Percentiles rank a stretch among this genome's conserved stretches.
Conservation (phyloP, 1,284 basidiomycete species). For the Fomes fomentarius region DNA sequence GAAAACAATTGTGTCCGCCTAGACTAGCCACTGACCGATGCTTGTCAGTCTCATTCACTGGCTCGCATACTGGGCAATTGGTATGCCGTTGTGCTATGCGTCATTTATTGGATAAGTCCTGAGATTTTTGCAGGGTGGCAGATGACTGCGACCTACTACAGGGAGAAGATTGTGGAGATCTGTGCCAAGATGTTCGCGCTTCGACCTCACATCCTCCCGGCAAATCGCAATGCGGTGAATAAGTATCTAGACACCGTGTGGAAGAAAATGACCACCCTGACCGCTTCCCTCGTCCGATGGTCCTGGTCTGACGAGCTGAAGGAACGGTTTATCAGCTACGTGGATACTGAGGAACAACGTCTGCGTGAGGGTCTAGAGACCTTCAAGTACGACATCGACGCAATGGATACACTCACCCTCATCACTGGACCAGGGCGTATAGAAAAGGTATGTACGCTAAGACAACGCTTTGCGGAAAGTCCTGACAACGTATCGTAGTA, state of each 20-base stretch:
- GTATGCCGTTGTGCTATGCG: slow-evolving; percentile 23
- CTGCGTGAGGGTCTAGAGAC: slow-evolving; percentile 27
- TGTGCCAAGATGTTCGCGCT: too few relatives aligned
- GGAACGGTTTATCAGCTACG: too few relatives aligned
- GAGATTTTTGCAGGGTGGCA: slow-evolving; percentile 6
- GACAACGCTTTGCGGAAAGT: too few relatives aligned
- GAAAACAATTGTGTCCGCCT: not conserved
- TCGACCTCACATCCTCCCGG: too few relatives aligned
- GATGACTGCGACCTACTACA: slow-evolving; percentile 2
- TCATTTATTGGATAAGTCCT: not conserved
- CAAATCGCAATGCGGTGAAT: too few relatives aligned
- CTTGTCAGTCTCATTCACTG: slow-evolving; percentile 21
- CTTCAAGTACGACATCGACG: slow-evolving; percentile 30
- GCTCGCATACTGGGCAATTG: slow-evolving; percentile 50
- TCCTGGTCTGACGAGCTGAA: too few relatives aligned
- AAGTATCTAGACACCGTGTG: too few relatives aligned
- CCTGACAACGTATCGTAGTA: slow-evolving; percentile 32
- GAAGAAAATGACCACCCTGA: too few relatives aligned
- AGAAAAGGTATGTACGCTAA: slow-evolving; percentile 31
- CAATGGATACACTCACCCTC: slow-evolving; percentile 25
- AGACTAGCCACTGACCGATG: too few relatives aligned
- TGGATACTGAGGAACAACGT: slow-evolving; percentile 16
- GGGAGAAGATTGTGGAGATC: slow-evolving; percentile 22
- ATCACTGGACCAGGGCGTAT: slow-evolving; percentile 26
- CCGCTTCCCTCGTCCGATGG: too few relatives aligned